phyloP scores from a whole-genome alignment of 2,329 filamentous ascomycete species.

The Fusarium sp. region DNA sequence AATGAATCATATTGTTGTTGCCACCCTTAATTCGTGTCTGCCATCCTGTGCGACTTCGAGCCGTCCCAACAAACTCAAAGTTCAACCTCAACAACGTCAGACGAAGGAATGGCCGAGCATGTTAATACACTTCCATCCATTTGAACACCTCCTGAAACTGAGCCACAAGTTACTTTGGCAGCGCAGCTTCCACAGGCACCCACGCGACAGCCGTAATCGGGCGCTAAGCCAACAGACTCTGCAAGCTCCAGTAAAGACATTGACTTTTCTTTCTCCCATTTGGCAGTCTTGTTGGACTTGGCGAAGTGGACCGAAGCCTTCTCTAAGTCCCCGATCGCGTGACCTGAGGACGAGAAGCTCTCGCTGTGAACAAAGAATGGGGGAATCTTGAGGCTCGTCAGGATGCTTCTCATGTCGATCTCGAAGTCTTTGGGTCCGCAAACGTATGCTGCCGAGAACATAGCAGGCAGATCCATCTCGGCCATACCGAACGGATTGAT shows the following conservation, averaged over 20 bases:
- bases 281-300: constrained; percentile 2
- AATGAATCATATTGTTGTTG: neutral
- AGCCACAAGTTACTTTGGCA: neutral
- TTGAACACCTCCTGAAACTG: neutral
- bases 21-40: neutral
- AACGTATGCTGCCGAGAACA: neutral
- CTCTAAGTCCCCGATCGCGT: neutral
- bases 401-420: neutral
- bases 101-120: neutral
- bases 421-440: constrained; percentile 4
- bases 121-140: neutral
- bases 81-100: neutral
- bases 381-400: neutral
- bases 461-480: neutral
- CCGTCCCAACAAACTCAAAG: neutral
- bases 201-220: neutral
- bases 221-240: constrained; percentile 5
- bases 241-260: constrained; percentile 9
- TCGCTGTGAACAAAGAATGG: constrained; percentile 6
- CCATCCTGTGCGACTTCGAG: neutral
- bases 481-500: neutral
- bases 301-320: constrained; percentile 4
- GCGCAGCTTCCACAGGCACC: neutral
- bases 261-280: neutral
- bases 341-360: constrained; percentile 1